Percentiles rank a stretch among this genome's conserved stretches.
phyloP scores from a whole-genome alignment of 805 yeast species.

The Metschnikowia hibisci region DNA sequence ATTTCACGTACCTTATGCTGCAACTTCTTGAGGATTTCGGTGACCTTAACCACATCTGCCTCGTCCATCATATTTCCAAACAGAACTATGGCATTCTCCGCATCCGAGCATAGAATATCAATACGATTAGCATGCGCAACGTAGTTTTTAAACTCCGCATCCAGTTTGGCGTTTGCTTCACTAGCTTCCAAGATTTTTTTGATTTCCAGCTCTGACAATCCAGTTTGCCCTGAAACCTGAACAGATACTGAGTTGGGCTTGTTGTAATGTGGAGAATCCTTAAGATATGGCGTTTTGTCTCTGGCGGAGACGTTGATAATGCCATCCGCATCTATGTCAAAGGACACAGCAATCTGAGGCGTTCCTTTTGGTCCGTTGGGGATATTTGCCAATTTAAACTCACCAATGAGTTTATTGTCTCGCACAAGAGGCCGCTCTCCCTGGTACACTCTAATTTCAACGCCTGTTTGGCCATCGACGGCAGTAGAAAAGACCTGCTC shows the following conservation, averaged over 20 bases:
- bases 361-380: conserved; percentile 76
- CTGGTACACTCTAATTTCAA: conserved; percentile 72
- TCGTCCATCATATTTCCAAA: conserved; percentile 48
- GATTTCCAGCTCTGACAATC: conserved; percentile 66
- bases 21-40: conserved; percentile 18
- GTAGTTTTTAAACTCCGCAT: conserved; percentile 54
- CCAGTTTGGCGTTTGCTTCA: conserved; percentile 55
- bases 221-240: conserved; percentile 47
- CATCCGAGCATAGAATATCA: conserved; percentile 78
- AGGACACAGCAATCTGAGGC: conserved; percentile 73
- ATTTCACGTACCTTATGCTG: conserved; percentile 32
- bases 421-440: conserved; percentile 78
- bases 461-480: conserved; percentile 82
- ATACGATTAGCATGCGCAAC: conserved; percentile 75
- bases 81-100: conserved; percentile 79
- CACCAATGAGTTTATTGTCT: conserved; percentile 74
- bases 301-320: conserved; percentile 54
- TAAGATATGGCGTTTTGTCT: conserved; percentile 46
- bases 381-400: conserved; percentile 66
- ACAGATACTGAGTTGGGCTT: conserved; percentile 51
- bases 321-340: conserved; percentile 81
- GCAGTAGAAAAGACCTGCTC: conserved; percentile 77
- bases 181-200: conserved; percentile 63
- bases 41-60: conserved; percentile 43
- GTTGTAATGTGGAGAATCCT: conserved; percentile 34